phyloP scores from a whole-genome alignment of 345 rosid species.

The Populus simonii region DNA sequence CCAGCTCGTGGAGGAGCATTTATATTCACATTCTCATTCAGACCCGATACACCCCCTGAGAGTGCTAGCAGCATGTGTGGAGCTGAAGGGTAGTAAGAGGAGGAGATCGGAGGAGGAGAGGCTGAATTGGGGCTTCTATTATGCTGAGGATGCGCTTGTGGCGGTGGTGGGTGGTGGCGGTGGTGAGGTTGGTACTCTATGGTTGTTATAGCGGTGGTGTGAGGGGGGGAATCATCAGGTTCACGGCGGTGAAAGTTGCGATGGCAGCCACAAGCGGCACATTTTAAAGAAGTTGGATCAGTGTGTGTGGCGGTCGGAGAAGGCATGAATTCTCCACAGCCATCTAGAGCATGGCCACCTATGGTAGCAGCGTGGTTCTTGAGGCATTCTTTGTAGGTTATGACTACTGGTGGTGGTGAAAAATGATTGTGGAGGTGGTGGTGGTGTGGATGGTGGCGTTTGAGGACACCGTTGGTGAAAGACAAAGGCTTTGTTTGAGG shows the following conservation, averaged over 20 bases:
- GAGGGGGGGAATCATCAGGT: slow-evolving; percentile 20
- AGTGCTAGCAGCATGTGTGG: slow-evolving; percentile 35
- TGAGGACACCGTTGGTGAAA: slow-evolving; percentile 32
- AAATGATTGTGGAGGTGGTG: slow-evolving; percentile 11
- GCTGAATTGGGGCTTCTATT: slow-evolving; percentile 25
- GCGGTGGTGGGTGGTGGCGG: slow-evolving; percentile 30
- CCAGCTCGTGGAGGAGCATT: slow-evolving; percentile 3
- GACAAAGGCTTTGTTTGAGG: slow-evolving; percentile 21
- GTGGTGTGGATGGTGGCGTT: slow-evolving; percentile 15
- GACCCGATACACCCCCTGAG: slow-evolving; percentile 15
- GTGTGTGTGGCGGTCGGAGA: slow-evolving; percentile 21
- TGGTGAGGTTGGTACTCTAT: slow-evolving; percentile 37
- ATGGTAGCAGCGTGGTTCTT: slow-evolving; percentile 24
- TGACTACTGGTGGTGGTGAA: background rate
- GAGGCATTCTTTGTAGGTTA: slow-evolving; percentile 29
- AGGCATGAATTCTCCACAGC: slow-evolving; percentile 33
- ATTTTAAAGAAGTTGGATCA: slow-evolving; percentile 24
- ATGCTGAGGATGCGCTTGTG: slow-evolving; percentile 5
- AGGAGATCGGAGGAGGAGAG: slow-evolving; percentile 37
- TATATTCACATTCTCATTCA: slow-evolving; percentile 13
- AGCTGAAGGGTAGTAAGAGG: slow-evolving; percentile 34
- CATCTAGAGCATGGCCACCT: slow-evolving; percentile 30
- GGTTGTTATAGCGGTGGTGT: slow-evolving; percentile 12
- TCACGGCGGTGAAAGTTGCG: slow-evolving; percentile 36
- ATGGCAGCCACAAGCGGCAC: slow-evolving; percentile 34